phyloP scores from a whole-genome alignment of 768 basidiomycete genomes.

The Kwoniella sp. region DNA sequence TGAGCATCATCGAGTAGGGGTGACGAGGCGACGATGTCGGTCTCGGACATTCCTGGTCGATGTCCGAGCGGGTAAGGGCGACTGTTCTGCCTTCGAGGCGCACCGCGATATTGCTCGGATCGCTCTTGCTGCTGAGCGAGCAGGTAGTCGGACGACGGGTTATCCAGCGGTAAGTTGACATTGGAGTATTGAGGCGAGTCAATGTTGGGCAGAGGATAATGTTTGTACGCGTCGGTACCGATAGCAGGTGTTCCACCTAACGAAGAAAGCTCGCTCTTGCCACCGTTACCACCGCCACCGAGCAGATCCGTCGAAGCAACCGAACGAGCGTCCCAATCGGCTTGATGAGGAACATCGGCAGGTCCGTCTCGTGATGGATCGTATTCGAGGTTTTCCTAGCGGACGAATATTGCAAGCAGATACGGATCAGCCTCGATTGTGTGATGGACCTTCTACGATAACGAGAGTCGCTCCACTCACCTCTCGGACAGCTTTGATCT shows the following conservation, averaged over 20 bases:
- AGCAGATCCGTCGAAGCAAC: constrained; percentile 59
- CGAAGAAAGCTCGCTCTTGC: constrained; percentile 33
- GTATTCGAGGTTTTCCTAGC: constrained; percentile 57
- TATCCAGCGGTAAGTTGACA: constrained; percentile 36
- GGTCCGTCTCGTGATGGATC: constrained; percentile 52
- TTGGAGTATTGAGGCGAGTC: constrained; percentile 29
- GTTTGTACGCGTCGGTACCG: constrained; percentile 20
- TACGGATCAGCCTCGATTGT: constrained; percentile 17
- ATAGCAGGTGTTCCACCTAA: constrained; percentile 11
- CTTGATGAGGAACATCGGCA: constrained; percentile 57
- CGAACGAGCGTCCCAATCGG: constrained; percentile 84
- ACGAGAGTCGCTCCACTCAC: constrained; percentile 21
- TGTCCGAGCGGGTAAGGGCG: constrained; percentile 25
- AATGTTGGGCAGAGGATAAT: constrained; percentile 36
- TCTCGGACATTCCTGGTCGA: constrained; percentile 3
- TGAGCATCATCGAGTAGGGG: constrained; percentile 41
- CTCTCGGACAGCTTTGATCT: constrained; percentile 55
- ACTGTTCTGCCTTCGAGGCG: constrained; percentile 24
- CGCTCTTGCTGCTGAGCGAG: constrained; percentile 25
- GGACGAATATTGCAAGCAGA: no score
- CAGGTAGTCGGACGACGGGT: constrained; percentile 48
- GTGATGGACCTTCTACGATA: no score
- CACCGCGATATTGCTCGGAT: constrained; percentile 23
- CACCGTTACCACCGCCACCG: constrained; percentile 20
- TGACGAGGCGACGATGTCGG: constrained; percentile 28